Percentiles rank a stretch among this genome's conserved stretches.
Evolutionary conservation across 176 grass and related monocot species (phyloP).

Genomic region (Oryza glumipatula): DNA sequence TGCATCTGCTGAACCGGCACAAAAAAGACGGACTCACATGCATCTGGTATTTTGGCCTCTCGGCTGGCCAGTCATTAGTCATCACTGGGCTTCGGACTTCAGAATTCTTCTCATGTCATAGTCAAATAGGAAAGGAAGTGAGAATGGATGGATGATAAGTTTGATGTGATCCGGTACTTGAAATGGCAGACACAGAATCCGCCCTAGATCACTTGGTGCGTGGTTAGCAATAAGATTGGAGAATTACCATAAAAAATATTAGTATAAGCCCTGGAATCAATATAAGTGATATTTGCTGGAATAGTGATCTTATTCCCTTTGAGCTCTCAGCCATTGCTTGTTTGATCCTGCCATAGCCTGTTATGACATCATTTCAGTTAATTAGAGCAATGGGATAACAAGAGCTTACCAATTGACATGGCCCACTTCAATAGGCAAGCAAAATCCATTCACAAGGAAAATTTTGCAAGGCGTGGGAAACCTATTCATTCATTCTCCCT

Average conservation of each 20-base stretch:
- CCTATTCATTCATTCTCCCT: background rate
- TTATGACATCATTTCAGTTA: background rate
- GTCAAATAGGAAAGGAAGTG: conserved; percentile 10
- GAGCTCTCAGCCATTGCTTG: background rate
- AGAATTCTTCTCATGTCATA: conserved; percentile 2
- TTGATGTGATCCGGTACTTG: conserved; percentile 7
- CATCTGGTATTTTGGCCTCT: conserved; percentile 21
- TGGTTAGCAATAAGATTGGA: no score
- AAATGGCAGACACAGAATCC: conserved; percentile 36
- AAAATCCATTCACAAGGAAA: background rate
- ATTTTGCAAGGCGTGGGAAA: background rate
- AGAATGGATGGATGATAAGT: background rate
- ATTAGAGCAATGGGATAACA: background rate
- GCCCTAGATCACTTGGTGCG: conserved; percentile 8
- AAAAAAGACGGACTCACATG: conserved; percentile 32
- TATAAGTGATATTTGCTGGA: background rate
- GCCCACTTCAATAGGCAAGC: background rate
- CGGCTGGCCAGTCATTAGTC: background rate
- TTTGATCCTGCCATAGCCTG: background rate
- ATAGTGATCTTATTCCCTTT: background rate
- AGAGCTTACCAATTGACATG: background rate
- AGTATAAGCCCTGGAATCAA: background rate
- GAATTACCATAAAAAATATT: background rate
- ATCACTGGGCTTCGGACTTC: background rate
- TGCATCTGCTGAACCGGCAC: background rate